phyloP scores from a whole-genome alignment of 352 stramenopile genomes.

The Globisporangium alternatum region DNA sequence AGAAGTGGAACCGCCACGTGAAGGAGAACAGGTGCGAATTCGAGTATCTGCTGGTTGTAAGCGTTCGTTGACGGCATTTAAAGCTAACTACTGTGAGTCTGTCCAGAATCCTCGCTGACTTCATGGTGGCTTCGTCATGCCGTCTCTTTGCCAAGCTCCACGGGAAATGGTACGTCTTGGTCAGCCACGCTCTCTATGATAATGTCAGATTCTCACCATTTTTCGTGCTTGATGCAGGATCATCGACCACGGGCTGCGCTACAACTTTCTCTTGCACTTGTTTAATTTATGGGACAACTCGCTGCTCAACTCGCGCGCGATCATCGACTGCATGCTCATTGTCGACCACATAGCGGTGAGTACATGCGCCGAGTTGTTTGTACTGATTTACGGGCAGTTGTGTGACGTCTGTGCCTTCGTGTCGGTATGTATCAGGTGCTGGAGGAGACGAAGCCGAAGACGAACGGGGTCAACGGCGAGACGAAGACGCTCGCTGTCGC shows the following conservation, averaged over 20 bases:
- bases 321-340: conserved; percentile 88
- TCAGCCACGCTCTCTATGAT: neutral
- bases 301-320: conserved; percentile 77
- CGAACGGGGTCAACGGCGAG: neutral
- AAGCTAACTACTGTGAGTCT: neutral
- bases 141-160: conserved; percentile 81
- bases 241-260: conserved; percentile 65
- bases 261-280: conserved; percentile 88
- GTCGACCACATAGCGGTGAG: conserved; percentile 63
- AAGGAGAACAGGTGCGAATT: conserved; percentile 63
- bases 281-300: conserved; percentile 91
- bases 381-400: neutral
- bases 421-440: conserved; percentile 20
- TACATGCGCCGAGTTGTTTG: neutral
- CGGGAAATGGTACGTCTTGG: conserved; percentile 62
- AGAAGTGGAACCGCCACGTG: conserved; percentile 87
- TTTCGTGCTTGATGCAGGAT: conserved; percentile 35
- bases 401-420: neutral
- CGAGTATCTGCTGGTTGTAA: neutral
- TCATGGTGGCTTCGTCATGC: conserved; percentile 86
- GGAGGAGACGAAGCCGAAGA: conserved; percentile 29
- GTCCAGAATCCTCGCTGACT: conserved; percentile 74
- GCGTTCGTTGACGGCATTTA: neutral
- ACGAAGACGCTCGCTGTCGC: neutral
- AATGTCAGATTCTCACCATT: neutral